phyloP scores from a whole-genome alignment of 768 basidiomycete species.

The Hericium rajendrae region DNA sequence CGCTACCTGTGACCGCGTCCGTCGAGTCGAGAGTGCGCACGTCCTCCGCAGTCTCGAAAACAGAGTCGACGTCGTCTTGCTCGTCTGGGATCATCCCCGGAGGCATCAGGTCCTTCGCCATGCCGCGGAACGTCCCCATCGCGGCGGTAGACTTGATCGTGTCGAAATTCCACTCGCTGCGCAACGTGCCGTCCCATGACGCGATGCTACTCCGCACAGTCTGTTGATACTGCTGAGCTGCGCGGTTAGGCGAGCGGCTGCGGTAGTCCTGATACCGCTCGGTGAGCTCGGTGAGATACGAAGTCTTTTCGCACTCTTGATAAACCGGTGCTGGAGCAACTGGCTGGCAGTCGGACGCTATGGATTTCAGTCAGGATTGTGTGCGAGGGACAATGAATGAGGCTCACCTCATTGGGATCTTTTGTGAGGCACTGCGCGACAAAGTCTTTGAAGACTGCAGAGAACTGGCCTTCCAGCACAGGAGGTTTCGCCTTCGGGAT shows the following conservation, averaged over 20 bases:
- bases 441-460: constrained; percentile 86
- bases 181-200: constrained; percentile 71
- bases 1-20: constrained; percentile 49
- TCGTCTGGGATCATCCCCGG: constrained; percentile 45
- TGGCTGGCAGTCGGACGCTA: constrained; percentile 89
- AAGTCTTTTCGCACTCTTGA: constrained; percentile 78
- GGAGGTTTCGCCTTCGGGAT: constrained; percentile 97
- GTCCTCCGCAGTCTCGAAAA: constrained; percentile 36
- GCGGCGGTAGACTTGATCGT: constrained; percentile 64
- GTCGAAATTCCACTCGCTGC: constrained; percentile 95
- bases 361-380: constrained; percentile 4
- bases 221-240: constrained; percentile 41
- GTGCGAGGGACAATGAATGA: not conserved
- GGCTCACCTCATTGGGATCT: constrained; percentile 66
- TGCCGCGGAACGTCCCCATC: constrained; percentile 70
- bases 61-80: constrained; percentile 29
- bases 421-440: constrained; percentile 86
- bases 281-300: constrained; percentile 77
- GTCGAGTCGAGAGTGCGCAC: constrained; percentile 49
- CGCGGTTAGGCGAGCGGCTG: constrained; percentile 43
- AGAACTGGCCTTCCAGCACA: constrained; percentile 78
- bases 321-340: constrained; percentile 88
- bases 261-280: constrained; percentile 80
- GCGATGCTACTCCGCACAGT: constrained; percentile 46
- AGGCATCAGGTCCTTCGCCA: constrained; percentile 59